Conservation (phyloP, 805 yeast species). For the Alloascoidea africana region DNA sequence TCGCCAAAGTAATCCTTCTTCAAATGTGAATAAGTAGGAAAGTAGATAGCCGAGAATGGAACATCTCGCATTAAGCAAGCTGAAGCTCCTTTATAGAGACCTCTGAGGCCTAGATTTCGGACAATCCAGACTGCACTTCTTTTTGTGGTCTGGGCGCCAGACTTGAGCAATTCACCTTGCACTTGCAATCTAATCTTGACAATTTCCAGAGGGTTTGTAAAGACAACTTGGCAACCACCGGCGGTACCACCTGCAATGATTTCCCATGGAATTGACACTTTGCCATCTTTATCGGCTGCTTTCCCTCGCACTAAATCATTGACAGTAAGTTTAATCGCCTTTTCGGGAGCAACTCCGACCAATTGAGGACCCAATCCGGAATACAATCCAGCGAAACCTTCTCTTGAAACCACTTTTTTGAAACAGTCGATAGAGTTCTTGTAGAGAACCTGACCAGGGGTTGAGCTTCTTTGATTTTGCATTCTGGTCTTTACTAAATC, state of each 20-base stretch:
- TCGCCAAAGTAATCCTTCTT: constrained; percentile 52
- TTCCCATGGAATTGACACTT: constrained; percentile 33
- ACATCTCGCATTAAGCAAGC: constrained; percentile 76
- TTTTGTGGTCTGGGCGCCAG: too few relatives aligned
- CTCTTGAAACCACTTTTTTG: constrained; percentile 41
- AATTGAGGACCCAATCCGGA: constrained; percentile 70
- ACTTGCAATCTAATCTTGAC: constrained; percentile 74
- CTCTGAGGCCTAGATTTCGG: constrained; percentile 49
- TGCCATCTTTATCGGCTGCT: constrained; percentile 30
- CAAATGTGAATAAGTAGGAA: constrained; percentile 75
- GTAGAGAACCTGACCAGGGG: constrained; percentile 24
- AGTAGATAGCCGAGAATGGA: constrained; percentile 74
- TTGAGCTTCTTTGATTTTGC: constrained; percentile 61
- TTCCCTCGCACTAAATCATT: constrained; percentile 55
- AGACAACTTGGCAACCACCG: constrained; percentile 71
- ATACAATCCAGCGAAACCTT: constrained; percentile 59
- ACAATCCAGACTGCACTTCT: constrained; percentile 44
- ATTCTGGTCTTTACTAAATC: constrained; percentile 72
- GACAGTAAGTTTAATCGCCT: constrained; percentile 71
- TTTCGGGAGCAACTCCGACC: constrained; percentile 80
- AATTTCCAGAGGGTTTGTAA: constrained; percentile 74
- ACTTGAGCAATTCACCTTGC: constrained; percentile 39
- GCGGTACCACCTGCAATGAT: constrained; percentile 64
- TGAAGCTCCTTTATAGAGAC: constrained; percentile 61
- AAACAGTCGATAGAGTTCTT: constrained; percentile 60